Conservation (phyloP, 169 alveolate genomes). For the Eimeria maxima region DNA sequence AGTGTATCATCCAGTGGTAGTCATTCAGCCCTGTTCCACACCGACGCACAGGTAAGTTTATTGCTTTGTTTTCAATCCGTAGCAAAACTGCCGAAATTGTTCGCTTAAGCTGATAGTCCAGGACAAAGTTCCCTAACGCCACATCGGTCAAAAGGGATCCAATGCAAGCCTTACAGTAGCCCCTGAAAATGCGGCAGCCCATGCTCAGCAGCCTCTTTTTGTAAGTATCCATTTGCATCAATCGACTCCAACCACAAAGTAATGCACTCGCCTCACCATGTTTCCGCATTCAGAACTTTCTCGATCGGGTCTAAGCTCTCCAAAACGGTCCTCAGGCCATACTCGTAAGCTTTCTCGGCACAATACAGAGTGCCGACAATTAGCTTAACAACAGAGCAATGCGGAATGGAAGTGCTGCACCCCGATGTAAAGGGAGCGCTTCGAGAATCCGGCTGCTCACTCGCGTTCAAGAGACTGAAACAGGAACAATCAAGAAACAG, state of each 20-base stretch:
- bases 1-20: background rate
- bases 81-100: background rate
- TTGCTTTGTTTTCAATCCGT: slow-evolving; percentile 10
- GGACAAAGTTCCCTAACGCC: slow-evolving; percentile 38
- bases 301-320: slow-evolving; percentile 62
- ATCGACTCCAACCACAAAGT: background rate
- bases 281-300: slow-evolving; percentile 19
- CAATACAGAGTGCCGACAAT: slow-evolving; percentile 80
- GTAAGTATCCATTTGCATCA: background rate
- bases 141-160: slow-evolving; percentile 55
- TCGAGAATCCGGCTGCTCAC: background rate
- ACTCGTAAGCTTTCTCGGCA: slow-evolving; percentile 68
- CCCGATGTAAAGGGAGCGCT: background rate
- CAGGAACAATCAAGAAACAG: background rate
- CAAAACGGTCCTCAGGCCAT: slow-evolving; percentile 53
- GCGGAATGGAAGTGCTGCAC: background rate
- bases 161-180: slow-evolving; percentile 41
- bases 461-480: slow-evolving; percentile 49
- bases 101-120: slow-evolving; percentile 27
- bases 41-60: background rate
- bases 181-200: slow-evolving; percentile 17
- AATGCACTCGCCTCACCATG: slow-evolving; percentile 52
- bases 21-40: background rate
- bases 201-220: background rate
- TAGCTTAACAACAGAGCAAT: slow-evolving; percentile 65